Base-by-base conservation (phyloP, 2,329 filamentous ascomycete species). In the Pestalotiopsis sp. region DNA sequence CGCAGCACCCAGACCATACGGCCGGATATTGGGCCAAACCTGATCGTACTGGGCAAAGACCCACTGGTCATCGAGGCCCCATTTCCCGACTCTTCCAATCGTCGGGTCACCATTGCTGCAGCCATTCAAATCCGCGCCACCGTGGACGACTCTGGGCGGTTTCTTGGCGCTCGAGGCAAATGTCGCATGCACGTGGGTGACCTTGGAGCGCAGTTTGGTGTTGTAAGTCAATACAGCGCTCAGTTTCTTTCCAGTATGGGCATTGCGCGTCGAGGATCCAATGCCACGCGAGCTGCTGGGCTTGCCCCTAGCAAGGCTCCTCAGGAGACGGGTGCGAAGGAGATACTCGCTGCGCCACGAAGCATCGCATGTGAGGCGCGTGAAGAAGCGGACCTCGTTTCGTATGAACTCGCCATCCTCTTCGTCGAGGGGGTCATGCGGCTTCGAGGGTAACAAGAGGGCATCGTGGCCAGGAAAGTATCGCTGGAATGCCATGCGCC, bases 331-430 rank as follows among this genome's bases (percentile, higher is more conserved):
- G 2, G 94, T 98, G 61, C 96, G 88, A 68, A 97, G 82, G 62
- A 98, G 92, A 76, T 98, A 99, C 80, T 99, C 96, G 80, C 93
- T 98, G 73, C 95, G 89, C 95, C 96, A 98, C 9, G 95, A 96
- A n/a, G 94, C 92, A 70, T 95, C 82, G 3, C 90, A 86, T 11
- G 93, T 97, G 67, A 99, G 86, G 58, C 95, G 90, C 17, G 93
- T 89, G 76, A 98, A 99, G 72, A 90, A 88, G 59, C 94, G 92
- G 73, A 89, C 88, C 76, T 96, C 92, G 1, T 92, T 91, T 36
- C 89, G 88, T 59, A 94, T 83, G 67, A 79, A 80, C 75, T 89
- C 90, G 66, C 81, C 80, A 60, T 80, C 79, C 45, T 88, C 82
- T 27, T 83, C 80, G 25, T 85, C 82, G 73, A 82, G 82, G 1